Base-by-base conservation (phyloP, 2,329 filamentous ascomycete species). In the Fusarium temperatum region DNA sequence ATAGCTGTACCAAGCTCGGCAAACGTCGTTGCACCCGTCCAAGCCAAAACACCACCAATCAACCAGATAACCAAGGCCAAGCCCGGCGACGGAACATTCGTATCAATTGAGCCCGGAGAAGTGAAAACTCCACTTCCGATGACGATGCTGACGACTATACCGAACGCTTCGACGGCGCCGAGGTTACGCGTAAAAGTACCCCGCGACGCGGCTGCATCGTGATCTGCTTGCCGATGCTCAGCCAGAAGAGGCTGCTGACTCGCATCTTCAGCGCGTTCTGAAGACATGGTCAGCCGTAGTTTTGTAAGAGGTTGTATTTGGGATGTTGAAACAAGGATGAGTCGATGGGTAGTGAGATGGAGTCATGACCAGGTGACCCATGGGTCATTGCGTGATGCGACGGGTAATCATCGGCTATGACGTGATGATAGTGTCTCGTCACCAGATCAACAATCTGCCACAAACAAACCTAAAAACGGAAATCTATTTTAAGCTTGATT, bases 101-200 rank as follows among this genome's bases (percentile, higher is more conserved):
- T 87, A 75, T 91, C 89, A 66, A 92, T 89, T 17, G 89, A 86
- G 0, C 89, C 89, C 0, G 90, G 90, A 4, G 89, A 91, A 0
- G 90, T 91, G 74, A 92, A 92, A 24, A 92, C 87, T 39, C 90
- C 90, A 59, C 88, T 89, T 13, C 90, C 90, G 54, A 92, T 90
- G 61, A 91, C 89, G 68, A 91, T 89, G 74, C 88, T 89, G 68
- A 91, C 87, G 45, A 91, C 84, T 53, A 92, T 89, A 28, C 87
- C 88, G 70, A 91, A 91, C 0, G 86, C 86, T 73, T 88, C 86
- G 35, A 84, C 63, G 15, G 85, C 79, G 32, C 85, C 86, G 9
- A 87, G 84, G 70, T 84, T 86, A n/a, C 83, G 81, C 45, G 78
- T 82, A 70, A 87, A 87, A 12, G 82, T 69, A 15, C 72, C 66